Percentiles rank a stretch among this genome's conserved stretches.
Conservation (phyloP, 768 basidiomycete species). For the Mycena amicta region DNA sequence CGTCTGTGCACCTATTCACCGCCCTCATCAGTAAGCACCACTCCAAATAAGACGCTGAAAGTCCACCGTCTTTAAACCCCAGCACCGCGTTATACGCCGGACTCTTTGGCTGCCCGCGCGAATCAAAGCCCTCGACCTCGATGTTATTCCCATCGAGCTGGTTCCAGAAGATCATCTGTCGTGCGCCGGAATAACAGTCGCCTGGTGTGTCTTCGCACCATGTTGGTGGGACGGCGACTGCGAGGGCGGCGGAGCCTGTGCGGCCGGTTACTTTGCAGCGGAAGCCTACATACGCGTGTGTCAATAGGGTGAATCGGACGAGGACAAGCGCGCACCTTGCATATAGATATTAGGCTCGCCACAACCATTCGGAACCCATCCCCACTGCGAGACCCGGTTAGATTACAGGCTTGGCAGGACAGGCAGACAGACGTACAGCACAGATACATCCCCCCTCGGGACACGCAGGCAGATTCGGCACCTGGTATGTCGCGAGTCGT, state of each 20-base stretch:
- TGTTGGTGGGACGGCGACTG: slow-evolving; percentile 35
- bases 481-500: slow-evolving; percentile 42
- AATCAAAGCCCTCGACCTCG: slow-evolving; percentile 40
- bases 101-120: slow-evolving; percentile 43
- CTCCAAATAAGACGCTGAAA: not conserved
- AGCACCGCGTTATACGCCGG: slow-evolving; percentile 40
- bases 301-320: not conserved
- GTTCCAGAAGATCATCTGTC: slow-evolving; percentile 49
- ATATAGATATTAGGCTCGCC: slow-evolving; percentile 52
- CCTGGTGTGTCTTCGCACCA: slow-evolving; percentile 42
- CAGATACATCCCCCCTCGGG: slow-evolving; percentile 46
- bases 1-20: slow-evolving; percentile 11
- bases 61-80: slow-evolving; percentile 37
- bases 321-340: slow-evolving; percentile 24
- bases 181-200: slow-evolving; percentile 40
- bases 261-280: slow-evolving; percentile 41
- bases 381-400: slow-evolving; percentile 36
- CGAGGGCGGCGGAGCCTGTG: slow-evolving; percentile 31
- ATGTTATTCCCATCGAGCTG: slow-evolving; percentile 48
- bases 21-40: not conserved
- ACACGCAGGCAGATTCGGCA: slow-evolving; percentile 47
- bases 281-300: slow-evolving; percentile 23
- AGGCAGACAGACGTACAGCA: slow-evolving; percentile 33
- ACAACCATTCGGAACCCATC: slow-evolving; percentile 43
- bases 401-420: not conserved